phyloP scores from a whole-genome alignment of 2,329 filamentous ascomycete genomes.

The Aspergillus fumigatiaffinis region DNA sequence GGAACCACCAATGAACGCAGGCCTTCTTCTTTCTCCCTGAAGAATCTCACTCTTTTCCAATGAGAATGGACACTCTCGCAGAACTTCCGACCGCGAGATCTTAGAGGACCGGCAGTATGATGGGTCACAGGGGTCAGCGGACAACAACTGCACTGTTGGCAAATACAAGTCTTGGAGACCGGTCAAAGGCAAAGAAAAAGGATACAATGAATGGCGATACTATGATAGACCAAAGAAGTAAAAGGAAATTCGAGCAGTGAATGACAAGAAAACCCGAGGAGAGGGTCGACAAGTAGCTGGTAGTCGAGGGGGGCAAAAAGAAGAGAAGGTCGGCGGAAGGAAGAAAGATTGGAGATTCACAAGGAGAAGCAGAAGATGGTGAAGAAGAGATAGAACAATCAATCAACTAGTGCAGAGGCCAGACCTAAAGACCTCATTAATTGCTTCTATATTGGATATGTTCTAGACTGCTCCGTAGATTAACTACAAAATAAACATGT shows the following conservation, averaged over 20 bases:
- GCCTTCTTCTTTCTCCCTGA: not conserved
- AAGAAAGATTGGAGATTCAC: not conserved
- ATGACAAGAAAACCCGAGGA: not conserved
- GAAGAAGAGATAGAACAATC: not conserved
- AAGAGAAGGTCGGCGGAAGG: not conserved
- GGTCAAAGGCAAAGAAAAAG: constrained; percentile 1
- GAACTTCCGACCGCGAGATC: constrained; percentile 1
- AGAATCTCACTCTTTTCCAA: not conserved
- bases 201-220: not conserved
- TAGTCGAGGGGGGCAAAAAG: not conserved
- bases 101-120: constrained; percentile 1
- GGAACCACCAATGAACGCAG: constrained; percentile 3
- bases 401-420: not conserved
- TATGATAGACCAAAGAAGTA: not conserved
- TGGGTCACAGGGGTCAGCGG: constrained; percentile 11
- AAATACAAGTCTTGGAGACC: not conserved
- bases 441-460: not conserved
- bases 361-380: not conserved
- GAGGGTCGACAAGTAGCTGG: not conserved
- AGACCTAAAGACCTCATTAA: not conserved
- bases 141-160: not conserved
- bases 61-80: not conserved
- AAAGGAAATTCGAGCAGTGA: not conserved
- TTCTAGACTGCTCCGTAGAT: not conserved
- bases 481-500: not conserved